Base-by-base conservation (phyloP, 2,329 filamentous ascomycete genomes). In the Xylariaceae sp. region DNA sequence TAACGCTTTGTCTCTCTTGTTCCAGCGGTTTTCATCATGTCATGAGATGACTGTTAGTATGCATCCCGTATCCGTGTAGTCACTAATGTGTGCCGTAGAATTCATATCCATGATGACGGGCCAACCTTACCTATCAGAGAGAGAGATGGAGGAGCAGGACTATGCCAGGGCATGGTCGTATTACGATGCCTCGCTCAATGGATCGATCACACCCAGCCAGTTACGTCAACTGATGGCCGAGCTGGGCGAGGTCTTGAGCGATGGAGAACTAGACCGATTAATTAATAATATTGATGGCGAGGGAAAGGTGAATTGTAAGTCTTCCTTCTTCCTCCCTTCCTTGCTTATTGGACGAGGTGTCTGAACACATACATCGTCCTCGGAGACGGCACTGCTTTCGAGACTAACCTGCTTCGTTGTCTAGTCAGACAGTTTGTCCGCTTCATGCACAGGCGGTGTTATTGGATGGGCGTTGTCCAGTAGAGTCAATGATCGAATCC, bases 21-120 rank as follows among this genome's bases (percentile, higher is more conserved):
- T 34, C 10, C 13, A 37, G 8, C 10, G 9, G 17, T 2, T 18
- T 9, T 53, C 35, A 9, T 37, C 37, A 15, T 53, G 11, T 11
- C 2, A 6, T 53, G 15, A 5, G 18, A 15, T 15, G 44, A 47
- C 11, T 47, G 15, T 3, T 7, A n/a, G 44, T 7, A 47, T 47
- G 15, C 13, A 47, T 47, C 4, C 39, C 39, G 39, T 10, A 15
- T 7, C 7, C 15, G 15, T 15, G 4, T 42, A 13, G 37, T 42
- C 10, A 15, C 55, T 57, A n/a, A 57, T 10, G 15, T 7, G n/a
- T n/a, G 5, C 37, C 11, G 50, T 48, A 75, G 74, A 75, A 59
- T 76, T 76, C 60, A 75, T 75, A 63, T 70, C 73, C 7, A 76
- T 76, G 74, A 76, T 75, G 74, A 76, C 73, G 0, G 73, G 74